phyloP scores from a whole-genome alignment of 306 rosid genomes.

The Castanea crenata region DNA sequence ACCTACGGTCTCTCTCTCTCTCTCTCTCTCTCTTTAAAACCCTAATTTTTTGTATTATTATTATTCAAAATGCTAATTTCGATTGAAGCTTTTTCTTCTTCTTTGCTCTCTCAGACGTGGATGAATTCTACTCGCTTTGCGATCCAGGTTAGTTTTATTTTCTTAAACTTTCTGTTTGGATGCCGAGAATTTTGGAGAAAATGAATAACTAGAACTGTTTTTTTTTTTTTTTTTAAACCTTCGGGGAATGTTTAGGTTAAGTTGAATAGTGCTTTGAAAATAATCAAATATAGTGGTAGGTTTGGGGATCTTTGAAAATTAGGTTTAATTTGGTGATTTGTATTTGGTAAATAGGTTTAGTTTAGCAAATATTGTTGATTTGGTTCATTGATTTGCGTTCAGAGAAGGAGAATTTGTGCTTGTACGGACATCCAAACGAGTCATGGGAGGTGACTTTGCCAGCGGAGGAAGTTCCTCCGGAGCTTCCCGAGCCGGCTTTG shows the following conservation, averaged over 20 bases:
- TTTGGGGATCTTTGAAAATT: not conserved
- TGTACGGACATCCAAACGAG: slow-evolving; percentile 56
- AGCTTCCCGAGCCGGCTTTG: slow-evolving; percentile 60
- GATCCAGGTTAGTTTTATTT: slow-evolving; percentile 47
- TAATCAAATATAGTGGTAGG: not conserved
- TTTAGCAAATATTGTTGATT: not conserved
- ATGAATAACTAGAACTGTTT: not conserved
- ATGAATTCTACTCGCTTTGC: slow-evolving; percentile 48
- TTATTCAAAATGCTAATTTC: not conserved
- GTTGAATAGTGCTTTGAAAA: not conserved
- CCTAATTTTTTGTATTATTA: not conserved
- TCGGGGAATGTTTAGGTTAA: not conserved
- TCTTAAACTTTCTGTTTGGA: not conserved
- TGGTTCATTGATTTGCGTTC: not conserved
- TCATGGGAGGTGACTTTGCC: slow-evolving; percentile 57
- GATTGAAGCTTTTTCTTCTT: slow-evolving; percentile 8
- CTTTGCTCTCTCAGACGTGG: slow-evolving; percentile 38
- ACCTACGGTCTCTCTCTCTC: slow-evolving; percentile 39
- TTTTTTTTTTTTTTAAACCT: not conserved
- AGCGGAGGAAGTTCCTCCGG: slow-evolving; percentile 58
- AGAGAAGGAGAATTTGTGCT: slow-evolving; percentile 60
- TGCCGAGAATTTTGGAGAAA: not conserved
- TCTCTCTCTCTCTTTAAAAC: not conserved
- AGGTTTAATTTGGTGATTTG: not conserved
- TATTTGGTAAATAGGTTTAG: too few relatives aligned